Evolutionary conservation across 495 filamentous ascomycete species (phyloP).

Genomic region (Hypoxylon intermedium): DNA sequence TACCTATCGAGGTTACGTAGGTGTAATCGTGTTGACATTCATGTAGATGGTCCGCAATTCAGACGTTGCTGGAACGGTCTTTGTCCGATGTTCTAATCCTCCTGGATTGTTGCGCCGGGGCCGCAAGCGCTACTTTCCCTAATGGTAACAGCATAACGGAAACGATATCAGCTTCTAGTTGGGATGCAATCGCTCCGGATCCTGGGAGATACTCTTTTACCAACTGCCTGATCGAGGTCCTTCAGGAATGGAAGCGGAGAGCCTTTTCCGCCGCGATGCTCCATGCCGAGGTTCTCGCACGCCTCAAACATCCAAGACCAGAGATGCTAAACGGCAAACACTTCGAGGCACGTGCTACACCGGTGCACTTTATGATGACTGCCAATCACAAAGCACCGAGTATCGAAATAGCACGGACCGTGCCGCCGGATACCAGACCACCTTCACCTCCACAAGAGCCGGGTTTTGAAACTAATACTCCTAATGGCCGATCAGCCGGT

Average conservation of each 20-base stretch:
- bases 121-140: constrained; percentile 57
- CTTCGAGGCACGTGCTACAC: constrained; percentile 58
- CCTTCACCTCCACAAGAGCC: constrained; percentile 44
- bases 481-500: constrained; percentile 30
- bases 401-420: constrained; percentile 54
- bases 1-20: neutral
- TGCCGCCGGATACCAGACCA: constrained; percentile 38
- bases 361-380: constrained; percentile 62
- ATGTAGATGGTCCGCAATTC: constrained; percentile 58
- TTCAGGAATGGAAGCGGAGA: constrained; percentile 56
- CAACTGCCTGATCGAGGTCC: constrained; percentile 58
- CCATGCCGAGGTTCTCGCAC: constrained; percentile 59
- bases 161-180: constrained; percentile 61
- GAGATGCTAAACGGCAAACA: constrained; percentile 57
- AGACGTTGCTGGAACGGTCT: constrained; percentile 61
- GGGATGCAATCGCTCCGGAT: constrained; percentile 59
- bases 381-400: constrained; percentile 59
- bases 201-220: constrained; percentile 61
- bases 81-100: constrained; percentile 60
- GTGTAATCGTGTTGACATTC: constrained; percentile 13
- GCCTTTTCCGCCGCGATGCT: constrained; percentile 60
- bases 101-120: constrained; percentile 61
- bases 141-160: constrained; percentile 59
- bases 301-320: constrained; percentile 59
- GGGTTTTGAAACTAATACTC: constrained; percentile 21